Percentiles rank a stretch among this genome's conserved stretches.
These are phyloP conservation scores for Flaveria trinervia DNA, from an alignment of 129 eudicot species.

Conservation along the genomic window DNA sequence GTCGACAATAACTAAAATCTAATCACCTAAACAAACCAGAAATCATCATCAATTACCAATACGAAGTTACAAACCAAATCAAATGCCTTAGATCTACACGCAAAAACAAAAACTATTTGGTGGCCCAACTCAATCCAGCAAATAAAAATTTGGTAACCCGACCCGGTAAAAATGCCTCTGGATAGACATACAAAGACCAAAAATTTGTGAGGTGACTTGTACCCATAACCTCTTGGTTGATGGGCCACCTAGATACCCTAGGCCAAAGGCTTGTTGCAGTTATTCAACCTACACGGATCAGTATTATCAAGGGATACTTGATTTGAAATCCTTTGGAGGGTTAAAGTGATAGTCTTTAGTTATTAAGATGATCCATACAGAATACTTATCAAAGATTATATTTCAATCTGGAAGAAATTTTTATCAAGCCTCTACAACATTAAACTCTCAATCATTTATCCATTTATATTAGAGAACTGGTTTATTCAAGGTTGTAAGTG, in stretches of 20 bases:
- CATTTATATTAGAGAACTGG: slow-evolving; percentile 3
- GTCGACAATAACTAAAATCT: too few relatives aligned
- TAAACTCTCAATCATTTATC: neutral
- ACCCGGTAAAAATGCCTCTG: too few relatives aligned
- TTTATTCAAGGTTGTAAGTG: neutral
- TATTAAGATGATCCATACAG: slow-evolving; percentile 1
- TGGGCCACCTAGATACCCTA: neutral
- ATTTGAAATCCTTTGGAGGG: slow-evolving; percentile 14
- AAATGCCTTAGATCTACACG: too few relatives aligned
- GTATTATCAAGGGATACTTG: neutral
- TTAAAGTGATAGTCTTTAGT: neutral
- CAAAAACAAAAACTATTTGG: too few relatives aligned
- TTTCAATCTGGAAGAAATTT: neutral
- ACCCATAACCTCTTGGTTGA: slow-evolving; percentile 2
- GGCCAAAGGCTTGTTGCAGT: neutral
- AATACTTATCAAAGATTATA: neutral
- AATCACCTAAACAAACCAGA: too few relatives aligned
- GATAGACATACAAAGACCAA: too few relatives aligned
- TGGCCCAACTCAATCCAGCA: too few relatives aligned
- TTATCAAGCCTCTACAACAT: neutral
- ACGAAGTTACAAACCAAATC: too few relatives aligned
- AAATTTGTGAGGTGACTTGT: neutral
- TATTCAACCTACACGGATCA: neutral
- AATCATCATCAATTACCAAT: too few relatives aligned
- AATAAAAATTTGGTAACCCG: too few relatives aligned